phyloP scores from a whole-genome alignment of 345 rosid genomes.

The Lumnitzera littorea region DNA sequence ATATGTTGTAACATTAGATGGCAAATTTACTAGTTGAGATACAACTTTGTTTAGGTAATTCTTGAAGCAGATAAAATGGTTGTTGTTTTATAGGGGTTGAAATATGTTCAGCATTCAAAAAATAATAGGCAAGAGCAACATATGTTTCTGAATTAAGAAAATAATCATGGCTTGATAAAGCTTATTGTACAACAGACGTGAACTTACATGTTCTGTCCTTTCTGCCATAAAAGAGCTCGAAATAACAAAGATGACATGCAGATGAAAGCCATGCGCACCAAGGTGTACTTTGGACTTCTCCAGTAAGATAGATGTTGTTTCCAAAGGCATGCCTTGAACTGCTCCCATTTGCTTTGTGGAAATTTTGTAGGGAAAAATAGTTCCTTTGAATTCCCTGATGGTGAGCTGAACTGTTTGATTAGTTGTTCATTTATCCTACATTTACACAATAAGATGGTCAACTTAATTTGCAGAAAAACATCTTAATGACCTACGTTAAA shows the following conservation, averaged over 20 bases:
- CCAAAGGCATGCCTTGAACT: conserved; percentile 36
- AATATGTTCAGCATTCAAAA: too few relatives aligned
- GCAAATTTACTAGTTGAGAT: too few relatives aligned
- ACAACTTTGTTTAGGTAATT: too few relatives aligned
- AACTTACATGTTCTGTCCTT: conserved; percentile 34
- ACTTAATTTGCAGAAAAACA: background rate
- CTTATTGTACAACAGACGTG: background rate
- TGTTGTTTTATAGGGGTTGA: too few relatives aligned
- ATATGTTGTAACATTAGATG: background rate
- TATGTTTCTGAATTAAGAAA: background rate
- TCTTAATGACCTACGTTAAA: background rate
- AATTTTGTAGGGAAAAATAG: conserved; percentile 14
- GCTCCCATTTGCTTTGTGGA: conserved; percentile 23
- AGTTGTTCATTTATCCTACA: too few relatives aligned
- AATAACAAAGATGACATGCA: conserved; percentile 15
- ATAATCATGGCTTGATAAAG: too few relatives aligned
- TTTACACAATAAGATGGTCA: background rate
- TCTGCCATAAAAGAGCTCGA: conserved; percentile 27
- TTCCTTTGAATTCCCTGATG: conserved; percentile 16
- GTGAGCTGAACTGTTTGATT: conserved; percentile 13
- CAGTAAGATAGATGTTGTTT: conserved; percentile 28
- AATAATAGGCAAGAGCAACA: too few relatives aligned
- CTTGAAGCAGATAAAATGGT: background rate
- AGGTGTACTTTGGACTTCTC: conserved; percentile 34
- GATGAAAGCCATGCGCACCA: conserved; percentile 13